phyloP scores from a whole-genome alignment of 805 yeast genomes.

The Kazachstania psychrophila region DNA sequence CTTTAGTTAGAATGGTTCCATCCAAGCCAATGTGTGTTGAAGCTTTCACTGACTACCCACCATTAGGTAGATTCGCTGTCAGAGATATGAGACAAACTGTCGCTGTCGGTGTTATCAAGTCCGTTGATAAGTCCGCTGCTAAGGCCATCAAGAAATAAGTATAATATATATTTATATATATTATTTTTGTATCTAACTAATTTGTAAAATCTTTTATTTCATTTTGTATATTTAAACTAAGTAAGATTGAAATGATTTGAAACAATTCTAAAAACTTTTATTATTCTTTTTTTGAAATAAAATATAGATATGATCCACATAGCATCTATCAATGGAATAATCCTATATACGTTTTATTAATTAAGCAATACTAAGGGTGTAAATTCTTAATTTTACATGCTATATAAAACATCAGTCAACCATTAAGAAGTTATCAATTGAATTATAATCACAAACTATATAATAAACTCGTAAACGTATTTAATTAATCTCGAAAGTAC shows the following conservation, averaged over 20 bases:
- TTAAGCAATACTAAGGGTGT: background rate
- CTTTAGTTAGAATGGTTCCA: slow-evolving; percentile 83
- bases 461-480: too few relatives aligned
- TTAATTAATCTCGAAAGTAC: too few relatives aligned
- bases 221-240: background rate
- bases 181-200: background rate
- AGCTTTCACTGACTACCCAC: slow-evolving; percentile 90
- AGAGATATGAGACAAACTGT: slow-evolving; percentile 99
- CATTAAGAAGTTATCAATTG: too few relatives aligned
- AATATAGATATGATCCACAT: background rate
- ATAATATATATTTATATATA: background rate
- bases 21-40: slow-evolving; percentile 93
- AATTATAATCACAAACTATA: too few relatives aligned
- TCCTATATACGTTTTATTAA: background rate
- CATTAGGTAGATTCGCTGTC: slow-evolving; percentile 96
- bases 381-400: background rate
- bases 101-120: slow-evolving; percentile 98
- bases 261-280: background rate
- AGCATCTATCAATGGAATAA: background rate
- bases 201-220: background rate
- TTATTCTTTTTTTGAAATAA: background rate
- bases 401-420: too few relatives aligned
- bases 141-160: slow-evolving; percentile 30
- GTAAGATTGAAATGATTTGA: background rate
- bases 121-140: slow-evolving; percentile 80